These are phyloP conservation scores for Periglandula ipomoeae DNA, from an alignment of 2,329 filamentous ascomycete species.

Conservation along the genomic window DNA sequence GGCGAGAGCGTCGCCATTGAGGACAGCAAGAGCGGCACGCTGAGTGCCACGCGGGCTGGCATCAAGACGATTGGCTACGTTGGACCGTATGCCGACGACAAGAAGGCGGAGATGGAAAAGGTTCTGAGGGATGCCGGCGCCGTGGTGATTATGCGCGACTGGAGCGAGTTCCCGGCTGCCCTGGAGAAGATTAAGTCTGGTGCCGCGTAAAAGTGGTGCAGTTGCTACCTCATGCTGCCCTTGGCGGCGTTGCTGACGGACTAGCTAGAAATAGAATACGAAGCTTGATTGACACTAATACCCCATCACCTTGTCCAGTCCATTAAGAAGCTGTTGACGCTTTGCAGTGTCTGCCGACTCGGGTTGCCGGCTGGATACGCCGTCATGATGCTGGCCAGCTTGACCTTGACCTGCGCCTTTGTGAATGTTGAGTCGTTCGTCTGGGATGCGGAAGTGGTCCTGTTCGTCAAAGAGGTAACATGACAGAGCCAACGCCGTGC, in stretches of 20 bases:
- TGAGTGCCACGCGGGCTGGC: slow-evolving; percentile 62
- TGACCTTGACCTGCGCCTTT: slow-evolving; percentile 69
- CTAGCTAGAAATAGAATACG: not conserved
- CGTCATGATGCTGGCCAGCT: slow-evolving; percentile 74
- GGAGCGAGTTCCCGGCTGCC: slow-evolving; percentile 43
- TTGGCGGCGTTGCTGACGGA: not conserved
- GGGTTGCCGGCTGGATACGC: slow-evolving; percentile 74
- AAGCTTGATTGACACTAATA: not conserved
- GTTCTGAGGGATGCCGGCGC: slow-evolving; percentile 52
- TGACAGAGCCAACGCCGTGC: slow-evolving; percentile 63
- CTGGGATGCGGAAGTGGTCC: slow-evolving; percentile 33
- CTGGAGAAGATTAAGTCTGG: slow-evolving; percentile 38
- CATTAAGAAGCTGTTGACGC: slow-evolving; percentile 87
- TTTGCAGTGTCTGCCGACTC: slow-evolving; percentile 75
- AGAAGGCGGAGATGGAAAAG: slow-evolving; percentile 57
- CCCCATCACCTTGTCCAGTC: slow-evolving; percentile 29
- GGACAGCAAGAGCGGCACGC: slow-evolving; percentile 79
- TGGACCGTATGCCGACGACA: slow-evolving; percentile 58
- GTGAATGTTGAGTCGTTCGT: slow-evolving; percentile 36
- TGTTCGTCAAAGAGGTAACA: slow-evolving; percentile 63
- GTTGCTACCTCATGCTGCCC: not conserved
- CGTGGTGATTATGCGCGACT: slow-evolving; percentile 51
- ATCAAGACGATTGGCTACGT: slow-evolving; percentile 82
- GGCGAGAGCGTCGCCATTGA: slow-evolving; percentile 73
- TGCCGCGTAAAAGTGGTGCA: not conserved